phyloP scores from a whole-genome alignment of 306 rosid genomes.

The Rubus idaeus region DNA sequence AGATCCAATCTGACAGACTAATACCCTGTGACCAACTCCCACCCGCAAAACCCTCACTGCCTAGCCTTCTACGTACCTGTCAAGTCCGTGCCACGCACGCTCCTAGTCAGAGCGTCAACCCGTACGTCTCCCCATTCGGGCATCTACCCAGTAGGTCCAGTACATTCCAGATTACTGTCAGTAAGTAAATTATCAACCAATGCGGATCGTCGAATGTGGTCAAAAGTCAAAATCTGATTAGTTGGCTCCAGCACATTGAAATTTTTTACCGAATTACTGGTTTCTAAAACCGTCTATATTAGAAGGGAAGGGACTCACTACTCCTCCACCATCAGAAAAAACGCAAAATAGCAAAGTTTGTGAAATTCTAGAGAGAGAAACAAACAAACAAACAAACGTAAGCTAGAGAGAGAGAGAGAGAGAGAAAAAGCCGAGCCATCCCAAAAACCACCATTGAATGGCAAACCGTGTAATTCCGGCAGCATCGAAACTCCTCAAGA shows the following conservation, averaged over 20 bases:
- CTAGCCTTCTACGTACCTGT: not conserved
- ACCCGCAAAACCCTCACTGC: not conserved
- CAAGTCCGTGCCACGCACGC: not conserved
- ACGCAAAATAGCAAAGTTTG: not conserved
- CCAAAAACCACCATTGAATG: slow-evolving; percentile 9
- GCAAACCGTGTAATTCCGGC: slow-evolving; percentile 29
- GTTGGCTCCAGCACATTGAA: not conserved
- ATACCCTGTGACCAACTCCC: not conserved
- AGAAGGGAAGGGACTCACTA: not conserved
- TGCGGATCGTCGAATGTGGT: not conserved
- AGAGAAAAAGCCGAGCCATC: not conserved
- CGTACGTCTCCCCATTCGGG: not conserved
- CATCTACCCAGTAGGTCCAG: not conserved
- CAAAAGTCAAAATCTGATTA: not conserved
- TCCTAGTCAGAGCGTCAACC: not conserved
- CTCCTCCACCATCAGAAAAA: not conserved
- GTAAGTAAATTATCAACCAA: not conserved
- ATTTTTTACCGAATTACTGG: not conserved
- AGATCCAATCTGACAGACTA: slow-evolving; percentile 9
- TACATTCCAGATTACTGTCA: not conserved
- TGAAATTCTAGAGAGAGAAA: not conserved
- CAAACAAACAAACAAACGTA: not conserved
- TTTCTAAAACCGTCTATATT: slow-evolving; percentile 2
- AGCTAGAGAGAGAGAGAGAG: not conserved
- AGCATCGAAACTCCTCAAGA: slow-evolving; percentile 42